These are phyloP conservation scores for Gossypium longicalyx DNA, from an alignment of 345 rosid species.

Conservation along the genomic window DNA sequence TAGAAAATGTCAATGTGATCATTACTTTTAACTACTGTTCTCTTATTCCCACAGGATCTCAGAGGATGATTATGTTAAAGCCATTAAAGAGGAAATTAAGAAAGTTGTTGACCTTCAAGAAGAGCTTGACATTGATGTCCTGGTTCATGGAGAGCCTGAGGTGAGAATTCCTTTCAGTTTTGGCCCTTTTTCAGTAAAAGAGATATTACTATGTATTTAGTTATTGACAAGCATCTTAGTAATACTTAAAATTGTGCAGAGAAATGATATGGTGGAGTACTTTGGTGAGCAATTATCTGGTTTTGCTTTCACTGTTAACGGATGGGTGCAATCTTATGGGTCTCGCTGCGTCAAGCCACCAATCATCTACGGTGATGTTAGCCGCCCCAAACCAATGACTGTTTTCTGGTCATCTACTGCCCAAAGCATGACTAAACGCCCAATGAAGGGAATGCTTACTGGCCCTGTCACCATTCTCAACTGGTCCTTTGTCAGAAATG, in stretches of 20 bases:
- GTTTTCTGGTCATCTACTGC: slow-evolving; percentile 95
- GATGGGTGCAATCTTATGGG: slow-evolving; percentile 98
- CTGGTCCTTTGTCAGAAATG: slow-evolving; percentile 97
- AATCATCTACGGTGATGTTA: slow-evolving; percentile 94
- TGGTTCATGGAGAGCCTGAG: slow-evolving; percentile 99
- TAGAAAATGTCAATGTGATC: neutral
- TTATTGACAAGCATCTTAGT: neutral
- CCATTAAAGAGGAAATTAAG: slow-evolving; percentile 90
- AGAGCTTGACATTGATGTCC: slow-evolving; percentile 92
- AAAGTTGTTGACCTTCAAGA: slow-evolving; percentile 87
- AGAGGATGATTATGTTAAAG: slow-evolving; percentile 72
- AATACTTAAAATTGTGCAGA: slow-evolving; percentile 40
- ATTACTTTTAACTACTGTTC: slow-evolving; percentile 15
- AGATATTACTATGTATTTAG: neutral
- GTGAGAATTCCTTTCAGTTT: slow-evolving; percentile 33
- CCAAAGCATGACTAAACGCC: slow-evolving; percentile 94
- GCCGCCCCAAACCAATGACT: slow-evolving; percentile 98
- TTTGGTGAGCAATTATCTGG: slow-evolving; percentile 97
- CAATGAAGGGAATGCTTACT: slow-evolving; percentile 99
- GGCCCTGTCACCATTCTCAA: slow-evolving; percentile 99
- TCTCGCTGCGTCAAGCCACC: slow-evolving; percentile 99
- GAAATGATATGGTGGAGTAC: slow-evolving; percentile 99
- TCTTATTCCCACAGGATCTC: slow-evolving; percentile 50
- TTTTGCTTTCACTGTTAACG: slow-evolving; percentile 87
- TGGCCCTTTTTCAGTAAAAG: neutral